Evolutionary conservation across 164 flowering plant genomes (phyloP).

Genomic region (Dillenia turbinata): DNA sequence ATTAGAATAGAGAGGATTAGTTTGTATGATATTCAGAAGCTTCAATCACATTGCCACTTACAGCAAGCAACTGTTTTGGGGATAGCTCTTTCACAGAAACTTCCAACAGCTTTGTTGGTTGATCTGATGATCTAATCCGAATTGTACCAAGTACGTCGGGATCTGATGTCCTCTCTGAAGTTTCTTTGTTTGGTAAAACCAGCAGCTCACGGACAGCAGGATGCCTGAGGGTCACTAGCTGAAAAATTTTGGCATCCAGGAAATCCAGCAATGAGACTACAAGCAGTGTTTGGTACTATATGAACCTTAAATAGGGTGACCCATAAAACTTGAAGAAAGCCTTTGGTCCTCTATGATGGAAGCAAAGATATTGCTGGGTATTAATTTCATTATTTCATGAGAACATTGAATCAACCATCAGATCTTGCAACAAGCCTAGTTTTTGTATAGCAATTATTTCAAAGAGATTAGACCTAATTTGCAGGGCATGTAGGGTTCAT

Average conservation of each 20-base stretch:
- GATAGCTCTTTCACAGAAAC: conserved; percentile 34
- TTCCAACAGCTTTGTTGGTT: conserved; percentile 13
- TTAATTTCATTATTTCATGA: too few species aligned
- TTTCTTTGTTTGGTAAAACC: conserved; percentile 41
- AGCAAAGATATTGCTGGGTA: too few species aligned
- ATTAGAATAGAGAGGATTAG: background rate
- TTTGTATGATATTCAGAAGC: too few species aligned
- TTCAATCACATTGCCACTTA: conserved; percentile 31
- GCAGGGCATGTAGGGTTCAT: too few species aligned
- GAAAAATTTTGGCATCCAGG: conserved; percentile 20
- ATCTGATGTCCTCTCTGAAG: conserved; percentile 14
- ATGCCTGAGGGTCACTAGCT: conserved; percentile 63
- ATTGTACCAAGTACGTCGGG: conserved; percentile 14
- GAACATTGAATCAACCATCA: too few species aligned
- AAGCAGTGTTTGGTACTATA: too few species aligned
- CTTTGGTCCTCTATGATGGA: too few species aligned
- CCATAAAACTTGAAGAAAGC: too few species aligned
- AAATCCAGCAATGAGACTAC: background rate
- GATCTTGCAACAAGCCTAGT: too few species aligned
- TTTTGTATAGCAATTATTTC: too few species aligned
- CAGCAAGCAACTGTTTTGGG: conserved; percentile 56
- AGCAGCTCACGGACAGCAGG: conserved; percentile 48
- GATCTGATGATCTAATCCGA: conserved; percentile 12
- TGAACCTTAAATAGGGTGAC: too few species aligned
- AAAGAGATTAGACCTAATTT: too few species aligned